A percentile compares a stretch with the other conserved stretches of the same genome.
These are phyloP conservation scores for Komagataella phaffii DNA, from an alignment of 805 yeast genomes.

Conservation along the genomic window DNA sequence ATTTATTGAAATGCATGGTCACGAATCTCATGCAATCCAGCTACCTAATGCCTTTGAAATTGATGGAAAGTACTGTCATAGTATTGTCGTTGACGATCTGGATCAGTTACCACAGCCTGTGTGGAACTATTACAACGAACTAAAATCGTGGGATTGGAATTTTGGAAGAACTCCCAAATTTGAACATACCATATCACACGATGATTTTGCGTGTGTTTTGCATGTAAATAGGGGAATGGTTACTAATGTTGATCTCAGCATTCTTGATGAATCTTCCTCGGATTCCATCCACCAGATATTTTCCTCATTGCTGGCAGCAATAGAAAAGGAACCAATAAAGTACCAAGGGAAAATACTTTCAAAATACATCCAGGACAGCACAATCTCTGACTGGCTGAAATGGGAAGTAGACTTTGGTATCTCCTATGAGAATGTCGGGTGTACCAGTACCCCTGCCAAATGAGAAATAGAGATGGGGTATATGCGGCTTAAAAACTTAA, in stretches of 20 bases:
- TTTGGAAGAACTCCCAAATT: slow-evolving; percentile 72
- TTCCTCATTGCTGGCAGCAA: slow-evolving; percentile 3
- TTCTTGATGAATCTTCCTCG: slow-evolving; percentile 3
- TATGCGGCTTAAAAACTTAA: neutral
- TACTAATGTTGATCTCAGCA: slow-evolving; percentile 3
- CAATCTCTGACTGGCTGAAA: slow-evolving; percentile 7
- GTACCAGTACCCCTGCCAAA: neutral
- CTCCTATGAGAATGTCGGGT: slow-evolving; percentile 5
- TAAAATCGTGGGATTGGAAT: slow-evolving; percentile 59
- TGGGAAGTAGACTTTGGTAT: slow-evolving; percentile 16
- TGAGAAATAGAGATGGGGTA: neutral
- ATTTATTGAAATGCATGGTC: slow-evolving; percentile 22
- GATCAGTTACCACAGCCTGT: slow-evolving; percentile 26
- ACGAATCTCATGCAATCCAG: neutral
- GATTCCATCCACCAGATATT: slow-evolving; percentile 8
- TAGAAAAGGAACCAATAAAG: slow-evolving; percentile 4
- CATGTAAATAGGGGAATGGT: slow-evolving; percentile 41
- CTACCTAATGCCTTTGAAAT: neutral
- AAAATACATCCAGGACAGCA: slow-evolving; percentile 5
- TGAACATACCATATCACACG: slow-evolving; percentile 29
- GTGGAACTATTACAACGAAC: slow-evolving; percentile 20
- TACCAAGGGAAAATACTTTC: slow-evolving; percentile 10
- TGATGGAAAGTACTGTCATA: slow-evolving; percentile 7
- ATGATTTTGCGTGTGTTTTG: slow-evolving; percentile 14
- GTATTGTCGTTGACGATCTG: slow-evolving; percentile 13